phyloP scores from a whole-genome alignment of 2,329 filamentous ascomycete species.

The Aspergillus puulaauensis region DNA sequence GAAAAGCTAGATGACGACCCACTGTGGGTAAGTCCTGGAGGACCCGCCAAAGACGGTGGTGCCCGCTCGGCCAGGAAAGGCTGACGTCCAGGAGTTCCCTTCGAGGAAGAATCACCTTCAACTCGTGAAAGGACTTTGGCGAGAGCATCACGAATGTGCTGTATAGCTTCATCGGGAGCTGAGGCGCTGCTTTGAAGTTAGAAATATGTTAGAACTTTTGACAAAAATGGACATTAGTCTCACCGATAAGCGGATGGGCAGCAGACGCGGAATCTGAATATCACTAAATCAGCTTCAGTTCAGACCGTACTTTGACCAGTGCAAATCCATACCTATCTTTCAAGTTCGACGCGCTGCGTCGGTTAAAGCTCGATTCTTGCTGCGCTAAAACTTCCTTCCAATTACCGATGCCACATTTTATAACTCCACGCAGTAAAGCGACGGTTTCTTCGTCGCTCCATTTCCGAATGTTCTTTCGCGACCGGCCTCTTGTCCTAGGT shows the following conservation, averaged over 20 bases:
- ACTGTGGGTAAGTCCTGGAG: slow-evolving; percentile 14
- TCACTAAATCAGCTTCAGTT: slow-evolving; percentile 1
- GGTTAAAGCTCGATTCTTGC: slow-evolving; percentile 57
- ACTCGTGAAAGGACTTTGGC: slow-evolving; percentile 32
- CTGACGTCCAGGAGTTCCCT: slow-evolving; percentile 29
- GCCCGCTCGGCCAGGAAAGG: slow-evolving; percentile 22
- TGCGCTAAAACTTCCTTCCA: slow-evolving; percentile 64
- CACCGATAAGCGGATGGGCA: slow-evolving; percentile 50
- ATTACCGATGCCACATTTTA: slow-evolving; percentile 61
- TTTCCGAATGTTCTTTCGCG: slow-evolving; percentile 50
- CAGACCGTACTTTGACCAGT: background rate
- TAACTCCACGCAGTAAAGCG: slow-evolving; percentile 58
- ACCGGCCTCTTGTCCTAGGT: slow-evolving; percentile 37
- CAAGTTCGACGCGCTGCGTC: slow-evolving; percentile 60
- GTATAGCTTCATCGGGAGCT: slow-evolving; percentile 38
- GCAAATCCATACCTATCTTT: slow-evolving; percentile 54
- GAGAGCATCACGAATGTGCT: slow-evolving; percentile 37
- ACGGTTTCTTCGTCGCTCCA: slow-evolving; percentile 65
- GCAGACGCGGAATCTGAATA: slow-evolving; percentile 52
- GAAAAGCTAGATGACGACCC: slow-evolving; percentile 21
- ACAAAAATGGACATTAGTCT: slow-evolving; percentile 3
- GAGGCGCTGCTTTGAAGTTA: slow-evolving; percentile 26
- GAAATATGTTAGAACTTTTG: background rate
- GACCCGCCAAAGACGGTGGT: slow-evolving; percentile 13
- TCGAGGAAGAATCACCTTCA: slow-evolving; percentile 23